Evolutionary conservation across 306 rosid species (phyloP), one percentile per base, ranked within the genome.

Genomic region (Hippophae tibetana): DNA sequence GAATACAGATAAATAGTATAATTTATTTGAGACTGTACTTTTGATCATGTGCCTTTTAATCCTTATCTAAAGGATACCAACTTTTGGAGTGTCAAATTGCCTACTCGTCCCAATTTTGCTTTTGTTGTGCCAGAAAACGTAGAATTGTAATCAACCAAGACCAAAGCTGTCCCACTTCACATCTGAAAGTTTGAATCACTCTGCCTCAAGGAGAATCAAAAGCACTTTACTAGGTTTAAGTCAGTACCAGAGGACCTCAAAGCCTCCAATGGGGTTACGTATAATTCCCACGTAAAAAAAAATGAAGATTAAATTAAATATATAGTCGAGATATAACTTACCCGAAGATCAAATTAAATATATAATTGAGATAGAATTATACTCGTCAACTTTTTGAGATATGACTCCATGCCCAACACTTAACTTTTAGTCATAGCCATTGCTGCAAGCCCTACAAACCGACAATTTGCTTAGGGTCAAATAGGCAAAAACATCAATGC

Each of bases 141-240:
- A 61, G 53, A 65, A n/a, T 68, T 77, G 68, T 43, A 58, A 60
- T 27, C 27, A 69, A 78, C 74, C 68, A 58, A 74, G 73, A 71
- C 79, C 58, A 65, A 67, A 61, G 41, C 50, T 75, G 79, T 54
- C 77, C 87, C 80, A 74, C 86, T 51, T 47, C 64, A 58, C 71
- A 58, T 9, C 13, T 6, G 40, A 72, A 67, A 69, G 66, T 67
- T 52, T 23, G 56, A 55, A 69, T 13, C 49, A 57, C 13, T 62
- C 69, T 57, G 64, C 74, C 71, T 73, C 59, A 58, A 46, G 60
- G 76, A 83, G 86, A 79, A 86, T 83, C 95, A 84, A 70, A 83
- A 74, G 90, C 95, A 64, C 69, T 67, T 62, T 25, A n/a, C 43
- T 62, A 58, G 73, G 78, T 69, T 69, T 74, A 56, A 71, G 49